These are phyloP conservation scores for Prunus padus DNA, from an alignment of 306 rosid species.

Conservation along the genomic window DNA sequence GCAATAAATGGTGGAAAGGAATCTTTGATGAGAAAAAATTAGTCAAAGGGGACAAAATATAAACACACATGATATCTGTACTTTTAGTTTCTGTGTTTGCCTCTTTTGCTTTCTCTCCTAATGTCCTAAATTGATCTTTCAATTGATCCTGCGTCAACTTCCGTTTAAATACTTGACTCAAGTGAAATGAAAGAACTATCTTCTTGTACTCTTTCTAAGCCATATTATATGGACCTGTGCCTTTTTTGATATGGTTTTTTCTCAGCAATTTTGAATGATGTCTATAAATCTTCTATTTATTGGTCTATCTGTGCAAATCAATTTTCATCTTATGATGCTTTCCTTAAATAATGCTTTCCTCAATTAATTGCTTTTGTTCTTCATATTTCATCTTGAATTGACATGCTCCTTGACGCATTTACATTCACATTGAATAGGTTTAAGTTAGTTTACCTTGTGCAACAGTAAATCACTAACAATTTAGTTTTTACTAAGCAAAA, in stretches of 20 bases:
- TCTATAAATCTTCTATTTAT: not conserved
- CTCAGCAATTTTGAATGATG: not conserved
- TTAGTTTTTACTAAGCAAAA: too few species aligned
- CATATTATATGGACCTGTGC: too few species aligned
- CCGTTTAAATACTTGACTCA: too few species aligned
- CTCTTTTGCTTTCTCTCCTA: not conserved
- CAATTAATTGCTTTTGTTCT: too few species aligned
- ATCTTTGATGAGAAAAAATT: too few species aligned
- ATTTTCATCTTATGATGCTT: not conserved
- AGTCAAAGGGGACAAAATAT: too few species aligned
- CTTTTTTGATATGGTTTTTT: too few species aligned
- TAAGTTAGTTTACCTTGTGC: not conserved
- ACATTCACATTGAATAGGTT: not conserved
- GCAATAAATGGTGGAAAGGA: not conserved
- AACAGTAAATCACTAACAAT: not conserved
- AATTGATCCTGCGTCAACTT: not conserved
- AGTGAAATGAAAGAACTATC: too few species aligned
- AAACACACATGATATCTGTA: too few species aligned
- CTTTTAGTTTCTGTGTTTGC: not conserved
- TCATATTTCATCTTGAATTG: too few species aligned
- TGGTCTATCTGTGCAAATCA: not conserved
- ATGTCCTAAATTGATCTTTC: not conserved
- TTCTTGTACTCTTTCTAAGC: too few species aligned
- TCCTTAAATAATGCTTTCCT: not conserved
- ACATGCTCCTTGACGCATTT: too few species aligned